Base-by-base conservation (phyloP, 345 rosid genomes). In the Balakata baccata region DNA sequence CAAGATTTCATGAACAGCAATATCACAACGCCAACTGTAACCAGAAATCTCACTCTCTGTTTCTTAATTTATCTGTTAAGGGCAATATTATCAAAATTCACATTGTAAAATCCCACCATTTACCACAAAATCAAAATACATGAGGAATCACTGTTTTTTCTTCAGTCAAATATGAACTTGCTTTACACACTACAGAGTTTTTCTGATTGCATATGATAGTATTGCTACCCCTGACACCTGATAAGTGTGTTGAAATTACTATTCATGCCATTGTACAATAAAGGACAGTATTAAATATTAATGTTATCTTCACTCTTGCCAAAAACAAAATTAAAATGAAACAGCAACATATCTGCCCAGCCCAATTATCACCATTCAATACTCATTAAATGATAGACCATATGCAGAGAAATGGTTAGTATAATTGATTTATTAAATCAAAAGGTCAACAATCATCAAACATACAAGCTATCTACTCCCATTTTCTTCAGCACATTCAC, bases 11-110 rank as follows among this genome's bases (percentile, higher is more conserved):
- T n/a, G n/a, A 63, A 3, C 45, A 72, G 7, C 49, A 34, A 20
- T 45, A 10, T 22, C 57, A 29, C 12, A 12, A 13, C 4, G 38
- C 18, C 22, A 49, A 59, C 54, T 5, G 10, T 53, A 23, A 70
- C 34, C 45, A 7, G 50, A 23, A 62, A 62, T 47, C 75, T 49
- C 9, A 20, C 62, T 72, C 7, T 70, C 64, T 43, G 41, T 58
- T 59, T 12, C 65, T 20, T 22, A 34, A 22, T 41, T 70, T 57
- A 45, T 23, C 29, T n/a, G 23, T 11, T 22, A 57, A 23, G 53
- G 39, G 3, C 8, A 29, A 4, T 29, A 6, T 18, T 18, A 54
- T 54, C 18, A 18, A 17, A 54, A 14, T 54, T 54, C 34, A 29
- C 34, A 29, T 29, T 29, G n/a, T 29, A 29, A 29, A 29, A 29